Evolutionary conservation across 1,284 basidiomycete species (phyloP).

Genomic region (Coniferiporia sulphurascens): DNA sequence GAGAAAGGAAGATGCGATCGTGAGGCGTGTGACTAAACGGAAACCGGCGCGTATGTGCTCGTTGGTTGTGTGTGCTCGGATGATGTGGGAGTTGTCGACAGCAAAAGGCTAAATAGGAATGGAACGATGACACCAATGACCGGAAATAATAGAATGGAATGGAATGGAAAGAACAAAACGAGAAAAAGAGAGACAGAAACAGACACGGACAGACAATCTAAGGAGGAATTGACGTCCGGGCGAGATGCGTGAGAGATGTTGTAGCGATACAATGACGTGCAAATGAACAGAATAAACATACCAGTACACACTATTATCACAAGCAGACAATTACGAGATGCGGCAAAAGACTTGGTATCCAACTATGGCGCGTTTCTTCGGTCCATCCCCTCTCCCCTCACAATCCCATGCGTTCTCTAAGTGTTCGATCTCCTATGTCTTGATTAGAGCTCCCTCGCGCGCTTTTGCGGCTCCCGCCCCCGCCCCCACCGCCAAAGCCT

Average conservation of each 20-base stretch:
- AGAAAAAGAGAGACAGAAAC: background rate
- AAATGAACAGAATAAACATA: constrained; percentile 16
- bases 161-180: too few species aligned
- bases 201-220: constrained; percentile 4
- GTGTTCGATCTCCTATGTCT: constrained; percentile 60
- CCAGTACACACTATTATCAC: constrained; percentile 19
- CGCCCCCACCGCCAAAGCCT: constrained; percentile 21
- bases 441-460: constrained; percentile 30
- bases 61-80: background rate
- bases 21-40: too few species aligned
- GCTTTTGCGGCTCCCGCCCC: constrained; percentile 31
- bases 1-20: background rate
- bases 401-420: constrained; percentile 73
- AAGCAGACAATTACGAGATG: constrained; percentile 4
- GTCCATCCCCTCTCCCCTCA: constrained; percentile 28
- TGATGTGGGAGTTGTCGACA: background rate
- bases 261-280: constrained; percentile 16
- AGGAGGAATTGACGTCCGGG: constrained; percentile 5
- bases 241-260: constrained; percentile 11
- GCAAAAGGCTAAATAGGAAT: constrained; percentile 1
- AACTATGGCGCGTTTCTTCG: background rate
- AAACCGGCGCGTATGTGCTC: too few species aligned
- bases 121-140: too few species aligned
- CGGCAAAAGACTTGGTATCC: constrained; percentile 11
- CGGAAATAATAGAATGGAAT: too few species aligned